phyloP scores from a whole-genome alignment of 257 asterid species.

The Leonotis leonurus region DNA sequence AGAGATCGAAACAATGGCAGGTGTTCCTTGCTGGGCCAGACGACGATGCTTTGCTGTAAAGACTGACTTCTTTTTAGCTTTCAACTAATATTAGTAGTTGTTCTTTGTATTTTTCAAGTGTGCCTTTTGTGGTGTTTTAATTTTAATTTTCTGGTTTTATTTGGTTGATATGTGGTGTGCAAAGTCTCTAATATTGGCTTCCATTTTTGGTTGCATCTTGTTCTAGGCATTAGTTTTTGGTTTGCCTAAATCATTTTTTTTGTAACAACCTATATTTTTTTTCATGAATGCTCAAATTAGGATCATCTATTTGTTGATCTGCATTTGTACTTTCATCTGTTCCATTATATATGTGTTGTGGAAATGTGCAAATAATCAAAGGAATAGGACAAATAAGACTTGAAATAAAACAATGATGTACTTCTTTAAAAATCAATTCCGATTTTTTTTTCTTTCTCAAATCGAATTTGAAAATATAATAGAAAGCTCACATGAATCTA shows the following conservation, averaged over 20 bases:
- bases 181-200: conserved; percentile 20
- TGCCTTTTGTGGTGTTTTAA: conserved; percentile 1
- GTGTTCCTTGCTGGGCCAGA: conserved; percentile 95
- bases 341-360: too few species aligned
- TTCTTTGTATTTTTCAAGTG: conserved; percentile 23
- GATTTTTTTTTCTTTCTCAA: too few species aligned
- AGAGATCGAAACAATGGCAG: conserved; percentile 27
- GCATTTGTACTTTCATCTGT: background rate
- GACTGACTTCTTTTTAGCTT: conserved; percentile 35
- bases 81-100: conserved; percentile 16
- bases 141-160: background rate
- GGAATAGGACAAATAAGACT: too few species aligned
- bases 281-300: conserved; percentile 34
- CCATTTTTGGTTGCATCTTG: conserved; percentile 32
- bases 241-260: conserved; percentile 63
- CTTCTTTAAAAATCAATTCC: too few species aligned
- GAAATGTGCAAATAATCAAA: too few species aligned
- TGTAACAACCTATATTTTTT: conserved; percentile 33
- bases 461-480: too few species aligned
- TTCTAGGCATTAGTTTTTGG: conserved; percentile 64
- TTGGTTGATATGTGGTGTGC: too few species aligned
- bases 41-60: conserved; percentile 77
- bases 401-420: too few species aligned
- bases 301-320: conserved; percentile 27
- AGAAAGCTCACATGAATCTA: too few species aligned